Evolutionary conservation across 345 rosid genomes (phyloP).

Genomic region (Clausena lansium): DNA sequence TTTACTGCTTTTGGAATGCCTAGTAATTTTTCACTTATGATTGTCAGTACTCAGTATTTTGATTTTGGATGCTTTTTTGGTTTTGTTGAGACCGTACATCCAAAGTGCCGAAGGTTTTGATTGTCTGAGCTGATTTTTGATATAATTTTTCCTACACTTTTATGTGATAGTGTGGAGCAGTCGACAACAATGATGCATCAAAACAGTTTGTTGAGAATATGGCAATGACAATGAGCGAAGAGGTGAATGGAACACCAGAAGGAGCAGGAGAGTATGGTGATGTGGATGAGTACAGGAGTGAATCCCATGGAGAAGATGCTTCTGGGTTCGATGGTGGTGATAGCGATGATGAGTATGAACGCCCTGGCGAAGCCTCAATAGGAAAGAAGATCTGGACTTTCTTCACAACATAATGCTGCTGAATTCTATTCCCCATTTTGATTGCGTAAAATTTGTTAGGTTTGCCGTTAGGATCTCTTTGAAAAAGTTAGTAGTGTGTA

Average conservation of each 20-base stretch:
- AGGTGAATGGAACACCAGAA: slow-evolving; percentile 67
- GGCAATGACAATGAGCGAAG: slow-evolving; percentile 56
- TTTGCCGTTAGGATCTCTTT: slow-evolving; percentile 35
- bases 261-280: slow-evolving; percentile 30
- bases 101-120: background rate
- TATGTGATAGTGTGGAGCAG: slow-evolving; percentile 44
- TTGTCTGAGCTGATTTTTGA: background rate
- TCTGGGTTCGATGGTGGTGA: slow-evolving; percentile 40
- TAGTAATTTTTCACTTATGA: background rate
- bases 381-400: slow-evolving; percentile 96
- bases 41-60: background rate
- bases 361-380: slow-evolving; percentile 75
- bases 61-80: background rate
- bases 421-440: slow-evolving; percentile 15
- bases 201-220: slow-evolving; percentile 36
- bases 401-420: slow-evolving; percentile 56
- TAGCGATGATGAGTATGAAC: slow-evolving; percentile 52
- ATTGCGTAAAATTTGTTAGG: slow-evolving; percentile 24
- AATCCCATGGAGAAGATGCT: slow-evolving; percentile 30
- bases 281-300: slow-evolving; percentile 29
- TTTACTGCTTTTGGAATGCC: background rate
- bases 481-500: slow-evolving; percentile 35
- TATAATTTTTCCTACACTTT: background rate
- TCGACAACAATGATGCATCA: slow-evolving; percentile 35
- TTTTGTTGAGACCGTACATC: background rate